Percentiles rank a stretch among this genome's conserved stretches.
These are phyloP conservation scores for thale cress (Arabidopsis thaliana) DNA, from an alignment of 345 rosid genomes.

Conservation along the genomic window DNA sequence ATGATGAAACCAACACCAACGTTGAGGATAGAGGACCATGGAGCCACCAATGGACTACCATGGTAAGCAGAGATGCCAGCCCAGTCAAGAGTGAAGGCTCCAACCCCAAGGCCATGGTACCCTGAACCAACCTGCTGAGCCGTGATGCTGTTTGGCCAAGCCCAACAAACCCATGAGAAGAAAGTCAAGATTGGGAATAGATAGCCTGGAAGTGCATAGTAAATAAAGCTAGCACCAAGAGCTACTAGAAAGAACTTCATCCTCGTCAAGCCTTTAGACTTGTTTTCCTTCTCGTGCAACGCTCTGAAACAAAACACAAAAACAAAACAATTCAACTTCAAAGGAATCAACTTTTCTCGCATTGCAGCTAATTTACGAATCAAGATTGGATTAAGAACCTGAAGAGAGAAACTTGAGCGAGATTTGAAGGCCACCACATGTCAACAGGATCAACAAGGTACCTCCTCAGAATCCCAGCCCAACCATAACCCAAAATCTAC, in stretches of 20 bases:
- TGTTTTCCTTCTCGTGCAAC: constrained; percentile 83
- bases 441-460: constrained; percentile 95
- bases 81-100: constrained; percentile 97
- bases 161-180: constrained; percentile 99
- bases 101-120: constrained; percentile 92
- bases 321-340: not conserved
- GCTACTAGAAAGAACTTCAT: constrained; percentile 80
- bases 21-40: constrained; percentile 88
- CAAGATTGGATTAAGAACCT: constrained; percentile 51
- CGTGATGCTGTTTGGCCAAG: constrained; percentile 81
- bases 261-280: constrained; percentile 63
- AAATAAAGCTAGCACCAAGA: constrained; percentile 72
- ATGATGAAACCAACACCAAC: constrained; percentile 90
- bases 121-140: constrained; percentile 99
- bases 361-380: not conserved
- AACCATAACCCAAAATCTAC: constrained; percentile 93
- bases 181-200: constrained; percentile 87
- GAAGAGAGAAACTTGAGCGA: constrained; percentile 98
- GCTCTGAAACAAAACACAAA: constrained; percentile 61
- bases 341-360: not conserved
- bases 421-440: constrained; percentile 99
- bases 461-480: constrained; percentile 99
- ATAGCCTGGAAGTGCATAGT: constrained; percentile 89
- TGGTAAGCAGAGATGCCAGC: constrained; percentile 99
- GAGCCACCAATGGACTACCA: constrained; percentile 94